Base-by-base conservation (phyloP, 192 early-diverging fungal species). In the Coemansia sp. region DNA sequence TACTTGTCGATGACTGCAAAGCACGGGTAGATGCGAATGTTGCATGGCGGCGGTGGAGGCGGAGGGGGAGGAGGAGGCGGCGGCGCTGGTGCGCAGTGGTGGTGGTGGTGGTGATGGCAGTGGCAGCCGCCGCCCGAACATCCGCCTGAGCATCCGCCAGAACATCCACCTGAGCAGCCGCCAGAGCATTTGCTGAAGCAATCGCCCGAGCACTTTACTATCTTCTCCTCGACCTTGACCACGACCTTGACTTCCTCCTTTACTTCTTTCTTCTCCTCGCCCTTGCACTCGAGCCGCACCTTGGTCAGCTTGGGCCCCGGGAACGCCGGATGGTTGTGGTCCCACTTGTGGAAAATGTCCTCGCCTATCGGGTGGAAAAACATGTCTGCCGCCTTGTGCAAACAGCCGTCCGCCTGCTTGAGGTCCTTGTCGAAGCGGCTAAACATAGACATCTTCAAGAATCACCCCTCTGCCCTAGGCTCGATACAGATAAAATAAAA, bases 271-370 rank as follows among this genome's bases (percentile, higher is more conserved):
- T 73, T 64, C 53, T 39, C 64, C 24, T 57, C 54, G 47, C 47
- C 68, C 74, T 73, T 73, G 76, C 76, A 78, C 57, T 78, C 76
- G 16, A 78, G 62, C 35, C 53, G 60, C 12, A 78, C 76, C 48
- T 78, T 78, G 38, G 71, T 69, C 43, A 75, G 68, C 72, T 74
- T 81, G 61, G 78, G 71, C 2, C 78, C 78, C 4, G 78, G 78
- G 59, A 81, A 81, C 54, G 78, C 52, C 62, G 78, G 78, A 47
- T 81, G 78, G 24, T 74, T 68, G 39, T 69, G 69, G 62, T 75
- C 73, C 78, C 78, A 81, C 24, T 75, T 70, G 68, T 81, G 78
- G 66, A 81, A 81, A 16, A 74, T 74, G 65, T 81, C 78, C 65
- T 81, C 72, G 54, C 63, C 60, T 53, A 74, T 71, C 24, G 78